Evolutionary conservation across 768 basidiomycete species (phyloP), one percentile per base, ranked within the genome.

Genomic region (Kwoniella dendrophila): DNA sequence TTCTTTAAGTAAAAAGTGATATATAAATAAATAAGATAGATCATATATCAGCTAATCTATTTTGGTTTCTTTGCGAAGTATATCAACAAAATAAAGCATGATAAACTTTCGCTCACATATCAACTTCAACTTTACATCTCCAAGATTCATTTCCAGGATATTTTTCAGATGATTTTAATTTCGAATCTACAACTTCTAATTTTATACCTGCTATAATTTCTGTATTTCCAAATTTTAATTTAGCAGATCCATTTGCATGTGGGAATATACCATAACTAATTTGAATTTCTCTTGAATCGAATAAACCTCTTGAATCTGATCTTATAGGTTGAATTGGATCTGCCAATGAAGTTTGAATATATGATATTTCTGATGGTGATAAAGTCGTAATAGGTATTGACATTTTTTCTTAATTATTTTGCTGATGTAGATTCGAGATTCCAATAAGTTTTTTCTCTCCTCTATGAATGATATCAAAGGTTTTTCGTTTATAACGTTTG

Each of bases 191-290:
- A 3, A 79, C 78, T 57, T 79, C 78, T 45, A 79, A 55, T 57
- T 73, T 66, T 43, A 79, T 70, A 6, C 78, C 78, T 1, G 73
- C 78, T 18, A 79, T 54, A 0, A 79, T 72, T 54, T 79, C 73
- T 7, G 78, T 77, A 32, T 66, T 72, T 16, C 72, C 58, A 0
- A 74, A 29, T 6, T 67, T 59, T 26, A 79, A 68, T 53, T 74
- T 49, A 0, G 78, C 67, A 36, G 68, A 71, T 1, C 78, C 78
- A 33, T 69, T 74, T 1, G 78, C 75, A 43, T 77, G 76, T 0
- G 78, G 78, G 12, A 74, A 74, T 24, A 75, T 73, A 4, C 72
- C 72, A 30, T 74, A 74, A 1, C 67, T 67, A 2, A 79, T 67
- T 27, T 57, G 30, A 38, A 79, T 69, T 4, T 68, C 54, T 27